Percentiles rank a stretch among this genome's conserved stretches.
phyloP scores from a whole-genome alignment of 2,329 filamentous ascomycete genomes.

The Tolypocladium tropicale region DNA sequence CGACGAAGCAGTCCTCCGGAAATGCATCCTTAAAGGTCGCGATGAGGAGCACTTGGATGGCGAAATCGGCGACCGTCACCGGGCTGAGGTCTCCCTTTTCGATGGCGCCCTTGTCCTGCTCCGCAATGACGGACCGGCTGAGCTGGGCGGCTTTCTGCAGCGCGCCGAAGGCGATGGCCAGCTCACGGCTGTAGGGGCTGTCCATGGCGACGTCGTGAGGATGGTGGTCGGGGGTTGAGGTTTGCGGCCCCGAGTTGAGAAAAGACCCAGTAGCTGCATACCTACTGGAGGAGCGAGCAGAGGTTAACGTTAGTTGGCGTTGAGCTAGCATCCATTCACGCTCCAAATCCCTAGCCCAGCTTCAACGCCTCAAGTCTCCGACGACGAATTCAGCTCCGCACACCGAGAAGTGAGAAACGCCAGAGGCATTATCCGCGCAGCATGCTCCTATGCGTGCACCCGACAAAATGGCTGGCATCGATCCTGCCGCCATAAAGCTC shows the following conservation, averaged over 20 bases:
- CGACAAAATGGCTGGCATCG: constrained; percentile 13
- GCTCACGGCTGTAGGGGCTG: constrained; percentile 30
- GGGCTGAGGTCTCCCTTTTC: constrained; percentile 46
- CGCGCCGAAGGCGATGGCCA: constrained; percentile 30
- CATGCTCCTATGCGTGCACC: background rate
- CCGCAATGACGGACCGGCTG: constrained; percentile 36
- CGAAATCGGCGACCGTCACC: constrained; percentile 50
- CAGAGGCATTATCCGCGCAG: background rate
- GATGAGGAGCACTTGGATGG: constrained; percentile 45
- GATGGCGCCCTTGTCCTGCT: constrained; percentile 37
- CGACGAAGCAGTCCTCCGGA: constrained; percentile 40
- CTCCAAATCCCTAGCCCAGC: background rate
- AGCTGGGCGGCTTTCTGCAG: constrained; percentile 35
- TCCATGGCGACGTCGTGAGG: constrained; percentile 23
- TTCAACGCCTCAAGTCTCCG: background rate
- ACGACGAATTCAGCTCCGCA: background rate
- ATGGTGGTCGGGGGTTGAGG: background rate
- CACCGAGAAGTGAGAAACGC: too few species aligned
- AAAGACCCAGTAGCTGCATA: constrained; percentile 17
- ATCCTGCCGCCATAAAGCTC: constrained; percentile 16
- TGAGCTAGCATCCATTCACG: background rate
- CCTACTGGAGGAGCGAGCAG: background rate
- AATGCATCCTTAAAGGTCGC: constrained; percentile 39
- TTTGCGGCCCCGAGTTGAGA: constrained; percentile 11
- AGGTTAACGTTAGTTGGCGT: too few species aligned